Evolutionary conservation across 805 yeast species (phyloP).

Genomic region (Kodamaea kaohsiungensis): DNA sequence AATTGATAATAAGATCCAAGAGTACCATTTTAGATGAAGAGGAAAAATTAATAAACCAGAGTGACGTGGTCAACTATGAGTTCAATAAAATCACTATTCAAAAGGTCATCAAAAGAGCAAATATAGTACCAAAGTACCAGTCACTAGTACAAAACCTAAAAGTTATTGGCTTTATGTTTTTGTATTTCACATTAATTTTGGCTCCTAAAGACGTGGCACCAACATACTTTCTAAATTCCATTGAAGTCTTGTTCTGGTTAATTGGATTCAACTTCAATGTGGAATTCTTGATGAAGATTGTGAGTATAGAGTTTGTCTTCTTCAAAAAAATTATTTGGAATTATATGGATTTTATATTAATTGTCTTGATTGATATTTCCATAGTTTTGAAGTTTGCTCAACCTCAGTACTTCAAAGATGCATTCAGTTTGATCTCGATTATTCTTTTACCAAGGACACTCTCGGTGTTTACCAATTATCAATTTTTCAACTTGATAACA

Average conservation of each 20-base stretch:
- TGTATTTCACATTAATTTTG: constrained; percentile 32
- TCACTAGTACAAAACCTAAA: constrained; percentile 40
- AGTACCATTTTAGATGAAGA: constrained; percentile 6
- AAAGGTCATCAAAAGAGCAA: constrained; percentile 31
- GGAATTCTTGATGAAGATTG: constrained; percentile 46
- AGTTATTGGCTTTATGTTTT: constrained; percentile 28
- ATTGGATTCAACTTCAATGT: constrained; percentile 49
- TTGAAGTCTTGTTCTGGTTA: constrained; percentile 44
- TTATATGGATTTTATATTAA: constrained; percentile 45
- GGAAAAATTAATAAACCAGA: constrained; percentile 14
- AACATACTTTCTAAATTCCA: constrained; percentile 11
- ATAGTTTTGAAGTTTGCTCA: constrained; percentile 23
- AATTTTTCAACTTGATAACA: constrained; percentile 52
- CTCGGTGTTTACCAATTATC: constrained; percentile 51
- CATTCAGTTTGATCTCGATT: constrained; percentile 47
- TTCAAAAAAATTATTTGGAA: constrained; percentile 56
- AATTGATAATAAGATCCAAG: constrained; percentile 31
- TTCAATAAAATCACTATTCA: constrained; percentile 33
- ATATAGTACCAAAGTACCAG: constrained; percentile 42
- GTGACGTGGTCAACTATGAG: constrained; percentile 29
- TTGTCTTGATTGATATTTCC: constrained; percentile 37
- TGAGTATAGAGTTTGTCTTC: constrained; percentile 46
- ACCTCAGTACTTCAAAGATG: constrained; percentile 26
- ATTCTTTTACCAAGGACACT: constrained; percentile 51
- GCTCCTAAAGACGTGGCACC: constrained; percentile 8